Percentiles rank a stretch among this genome's conserved stretches.
phyloP scores from a whole-genome alignment of 176 grass and related monocot species.

The Otatea glauca region DNA sequence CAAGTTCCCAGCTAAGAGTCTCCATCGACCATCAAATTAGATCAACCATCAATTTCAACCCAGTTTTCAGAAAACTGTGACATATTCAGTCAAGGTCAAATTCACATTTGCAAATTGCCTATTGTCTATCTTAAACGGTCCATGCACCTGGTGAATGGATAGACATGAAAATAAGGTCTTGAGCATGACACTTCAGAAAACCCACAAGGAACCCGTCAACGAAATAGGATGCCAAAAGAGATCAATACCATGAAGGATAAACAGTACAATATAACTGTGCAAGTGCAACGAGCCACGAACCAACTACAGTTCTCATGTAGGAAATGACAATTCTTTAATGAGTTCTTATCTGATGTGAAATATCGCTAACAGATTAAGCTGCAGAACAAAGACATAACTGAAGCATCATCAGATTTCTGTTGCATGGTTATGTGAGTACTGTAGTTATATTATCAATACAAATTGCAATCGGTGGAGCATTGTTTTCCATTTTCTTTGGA shows the following conservation, averaged over 20 bases:
- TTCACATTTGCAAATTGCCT: background rate
- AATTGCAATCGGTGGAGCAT: background rate
- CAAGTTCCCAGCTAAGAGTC: background rate
- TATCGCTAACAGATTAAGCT: background rate
- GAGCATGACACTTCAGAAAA: slow-evolving; percentile 19
- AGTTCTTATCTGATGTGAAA: background rate
- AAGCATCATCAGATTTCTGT: background rate
- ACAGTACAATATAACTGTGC: background rate
- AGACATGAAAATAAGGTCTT: background rate
- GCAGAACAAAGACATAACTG: background rate
- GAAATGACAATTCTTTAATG: background rate
- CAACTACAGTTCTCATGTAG: background rate
- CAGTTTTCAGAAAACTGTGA: too few relatives aligned
- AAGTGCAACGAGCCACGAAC: background rate
- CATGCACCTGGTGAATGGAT: background rate
- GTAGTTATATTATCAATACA: background rate
- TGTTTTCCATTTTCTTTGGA: background rate
- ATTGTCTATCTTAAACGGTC: background rate
- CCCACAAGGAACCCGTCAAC: background rate
- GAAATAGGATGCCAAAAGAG: background rate
- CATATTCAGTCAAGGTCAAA: too few relatives aligned
- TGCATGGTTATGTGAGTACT: background rate
- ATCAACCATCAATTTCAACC: background rate
- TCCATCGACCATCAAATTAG: background rate
- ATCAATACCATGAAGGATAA: background rate